Conservation (phyloP, 2,329 filamentous ascomycete species). For the Aureobasidium sp. region DNA sequence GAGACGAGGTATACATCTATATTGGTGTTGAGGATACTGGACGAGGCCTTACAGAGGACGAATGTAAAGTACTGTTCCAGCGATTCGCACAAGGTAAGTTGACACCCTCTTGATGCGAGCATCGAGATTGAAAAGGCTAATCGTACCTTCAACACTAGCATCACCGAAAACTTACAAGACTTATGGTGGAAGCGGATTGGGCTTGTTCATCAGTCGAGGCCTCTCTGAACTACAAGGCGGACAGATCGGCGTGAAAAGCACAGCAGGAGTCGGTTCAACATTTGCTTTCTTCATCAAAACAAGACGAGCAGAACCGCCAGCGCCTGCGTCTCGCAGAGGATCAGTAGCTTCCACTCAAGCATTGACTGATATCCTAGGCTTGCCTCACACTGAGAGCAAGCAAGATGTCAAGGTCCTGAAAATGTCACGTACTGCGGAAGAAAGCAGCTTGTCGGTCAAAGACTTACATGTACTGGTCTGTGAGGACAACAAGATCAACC, state of each 20-base stretch:
- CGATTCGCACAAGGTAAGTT: slow-evolving; percentile 61
- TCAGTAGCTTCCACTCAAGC: not conserved
- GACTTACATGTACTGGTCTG: slow-evolving; percentile 18
- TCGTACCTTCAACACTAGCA: not conserved
- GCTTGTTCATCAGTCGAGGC: slow-evolving; percentile 59
- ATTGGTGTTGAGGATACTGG: slow-evolving; percentile 32
- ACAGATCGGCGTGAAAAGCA: slow-evolving; percentile 56
- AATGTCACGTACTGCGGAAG: not conserved
- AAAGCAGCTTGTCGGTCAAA: not conserved
- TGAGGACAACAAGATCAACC: slow-evolving; percentile 37
- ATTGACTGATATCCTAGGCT: not conserved
- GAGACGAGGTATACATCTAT: slow-evolving; percentile 29
- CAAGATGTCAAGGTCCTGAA: not conserved
- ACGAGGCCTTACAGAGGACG: slow-evolving; percentile 28
- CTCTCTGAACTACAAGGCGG: slow-evolving; percentile 54
- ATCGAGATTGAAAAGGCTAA: not conserved
- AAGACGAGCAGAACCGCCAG: not conserved
- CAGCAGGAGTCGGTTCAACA: slow-evolving; percentile 53
- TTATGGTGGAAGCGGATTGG: slow-evolving; percentile 62
- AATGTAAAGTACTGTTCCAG: slow-evolving; percentile 48
- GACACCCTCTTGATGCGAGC: not conserved
- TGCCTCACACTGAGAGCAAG: not conserved
- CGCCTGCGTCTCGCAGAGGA: not conserved
- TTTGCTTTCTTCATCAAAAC: slow-evolving; percentile 61
- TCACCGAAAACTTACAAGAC: slow-evolving; percentile 33